These are phyloP conservation scores for Mycena maculata DNA, from an alignment of 768 basidiomycete genomes.

Conservation along the genomic window DNA sequence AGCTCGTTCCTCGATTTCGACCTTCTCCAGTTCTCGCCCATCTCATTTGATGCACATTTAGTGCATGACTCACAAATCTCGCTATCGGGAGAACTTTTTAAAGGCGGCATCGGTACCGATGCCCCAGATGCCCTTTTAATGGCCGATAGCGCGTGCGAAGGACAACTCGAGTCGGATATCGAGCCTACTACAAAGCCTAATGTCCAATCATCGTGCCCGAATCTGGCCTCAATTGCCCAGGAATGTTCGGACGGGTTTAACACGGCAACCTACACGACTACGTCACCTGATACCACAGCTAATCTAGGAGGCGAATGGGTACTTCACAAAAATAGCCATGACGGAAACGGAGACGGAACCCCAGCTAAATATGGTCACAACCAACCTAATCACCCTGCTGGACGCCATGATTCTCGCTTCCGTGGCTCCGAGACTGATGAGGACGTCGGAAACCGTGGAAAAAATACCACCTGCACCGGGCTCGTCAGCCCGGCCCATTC, in stretches of 20 bases:
- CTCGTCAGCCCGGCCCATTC: too few species aligned
- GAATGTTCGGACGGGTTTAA: too few species aligned
- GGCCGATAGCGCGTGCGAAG: constrained; percentile 2
- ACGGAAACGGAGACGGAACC: background rate
- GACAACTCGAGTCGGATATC: background rate
- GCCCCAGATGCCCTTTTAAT: background rate
- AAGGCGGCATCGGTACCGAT: background rate
- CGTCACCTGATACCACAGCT: background rate
- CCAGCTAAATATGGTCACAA: background rate
- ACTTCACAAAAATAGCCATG: constrained; percentile 5
- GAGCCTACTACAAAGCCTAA: background rate
- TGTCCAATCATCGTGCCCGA: background rate
- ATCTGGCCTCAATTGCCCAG: background rate
- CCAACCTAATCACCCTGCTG: constrained; percentile 8
- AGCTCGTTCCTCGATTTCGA: constrained; percentile 15
- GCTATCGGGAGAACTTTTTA: background rate
- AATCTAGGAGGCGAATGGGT: background rate
- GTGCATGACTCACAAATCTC: background rate
- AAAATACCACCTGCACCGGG: background rate
- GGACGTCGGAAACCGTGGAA: background rate
- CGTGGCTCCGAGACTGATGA: background rate
- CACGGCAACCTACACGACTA: background rate
- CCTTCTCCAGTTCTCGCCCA: constrained; percentile 29
- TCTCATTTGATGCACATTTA: constrained; percentile 8
- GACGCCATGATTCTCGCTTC: background rate